Evolutionary conservation across 805 yeast genomes (phyloP).

Genomic region (Pichia paraexigua): DNA sequence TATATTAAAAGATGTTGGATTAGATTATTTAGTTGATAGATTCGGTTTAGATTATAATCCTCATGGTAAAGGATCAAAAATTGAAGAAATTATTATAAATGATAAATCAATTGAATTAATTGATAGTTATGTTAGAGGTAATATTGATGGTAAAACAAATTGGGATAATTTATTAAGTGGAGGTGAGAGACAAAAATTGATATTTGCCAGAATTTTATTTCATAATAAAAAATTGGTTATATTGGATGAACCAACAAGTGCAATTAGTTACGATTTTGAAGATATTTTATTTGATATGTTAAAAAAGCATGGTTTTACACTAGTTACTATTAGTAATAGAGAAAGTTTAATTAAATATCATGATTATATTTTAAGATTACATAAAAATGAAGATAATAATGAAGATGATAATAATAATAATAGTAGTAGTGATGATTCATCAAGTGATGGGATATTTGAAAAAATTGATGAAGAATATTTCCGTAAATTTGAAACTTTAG

Average conservation of each 20-base stretch:
- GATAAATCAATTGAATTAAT: conserved; percentile 21
- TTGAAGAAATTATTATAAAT: conserved; percentile 22
- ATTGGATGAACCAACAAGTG: conserved; percentile 91
- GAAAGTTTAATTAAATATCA: conserved; percentile 81
- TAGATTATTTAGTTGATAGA: conserved; percentile 72
- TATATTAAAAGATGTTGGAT: conserved; percentile 65
- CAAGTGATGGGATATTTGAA: conserved; percentile 16
- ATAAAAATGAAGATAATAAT: conserved; percentile 49
- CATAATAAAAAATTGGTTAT: conserved; percentile 76
- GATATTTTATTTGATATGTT: conserved; percentile 75
- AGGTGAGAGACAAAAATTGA: conserved; percentile 89
- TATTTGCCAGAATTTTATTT: conserved; percentile 79
- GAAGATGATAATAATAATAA: conserved; percentile 40
- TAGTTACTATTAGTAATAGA: conserved; percentile 76
- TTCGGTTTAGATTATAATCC: conserved; percentile 43
- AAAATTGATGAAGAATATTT: conserved; percentile 23
- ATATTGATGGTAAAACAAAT: conserved; percentile 22
- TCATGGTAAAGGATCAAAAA: conserved; percentile 11
- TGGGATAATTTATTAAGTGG: conserved; percentile 94
- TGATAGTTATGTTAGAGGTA: conserved; percentile 20
- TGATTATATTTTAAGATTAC: conserved; percentile 62
- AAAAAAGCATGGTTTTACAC: conserved; percentile 61
- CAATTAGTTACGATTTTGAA: conserved; percentile 84
- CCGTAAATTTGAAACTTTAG: conserved; percentile 49
- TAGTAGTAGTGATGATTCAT: background rate